Conservation (phyloP, 1,139 yeast species). For the Hanseniaspora uvarum region DNA sequence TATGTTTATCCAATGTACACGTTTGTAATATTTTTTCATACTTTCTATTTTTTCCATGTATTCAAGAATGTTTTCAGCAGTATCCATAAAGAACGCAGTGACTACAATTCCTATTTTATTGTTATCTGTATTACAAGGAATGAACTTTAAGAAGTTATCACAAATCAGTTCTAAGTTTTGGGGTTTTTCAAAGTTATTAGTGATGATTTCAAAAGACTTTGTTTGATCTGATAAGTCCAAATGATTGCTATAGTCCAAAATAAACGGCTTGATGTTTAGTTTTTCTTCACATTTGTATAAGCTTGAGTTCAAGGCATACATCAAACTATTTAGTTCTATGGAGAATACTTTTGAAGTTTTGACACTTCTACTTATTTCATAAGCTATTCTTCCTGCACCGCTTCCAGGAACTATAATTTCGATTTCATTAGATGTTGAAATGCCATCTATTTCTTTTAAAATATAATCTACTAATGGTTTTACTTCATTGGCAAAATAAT, state of each 20-base stretch:
- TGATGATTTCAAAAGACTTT: slow-evolving; percentile 36
- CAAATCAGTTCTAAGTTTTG: slow-evolving; percentile 41
- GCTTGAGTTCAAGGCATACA: slow-evolving; percentile 56
- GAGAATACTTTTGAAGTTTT: slow-evolving; percentile 44
- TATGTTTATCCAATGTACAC: slow-evolving; percentile 64
- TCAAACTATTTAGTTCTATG: slow-evolving; percentile 60
- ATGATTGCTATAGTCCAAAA: slow-evolving; percentile 69
- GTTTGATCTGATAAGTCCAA: slow-evolving; percentile 42
- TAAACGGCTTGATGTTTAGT: slow-evolving; percentile 46
- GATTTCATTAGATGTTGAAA: slow-evolving; percentile 32
- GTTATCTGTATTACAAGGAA: slow-evolving; percentile 24
- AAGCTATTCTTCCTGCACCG: slow-evolving; percentile 65
- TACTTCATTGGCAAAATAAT: slow-evolving; percentile 39
- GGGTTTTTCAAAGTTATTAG: slow-evolving; percentile 35
- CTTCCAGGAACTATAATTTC: slow-evolving; percentile 65
- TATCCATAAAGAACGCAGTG: slow-evolving; percentile 70
- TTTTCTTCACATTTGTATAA: slow-evolving; percentile 32
- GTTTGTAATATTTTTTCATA: slow-evolving; percentile 35
- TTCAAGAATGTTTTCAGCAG: slow-evolving; percentile 71
- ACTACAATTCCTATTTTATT: slow-evolving; percentile 50
- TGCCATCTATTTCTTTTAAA: slow-evolving; percentile 27
- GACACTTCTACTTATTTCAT: slow-evolving; percentile 44
- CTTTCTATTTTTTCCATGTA: slow-evolving; percentile 54
- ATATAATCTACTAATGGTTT: slow-evolving; percentile 46
- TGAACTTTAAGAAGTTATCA: slow-evolving; percentile 57